Evolutionary conservation across 148 eudicot genomes (phyloP).

Genomic region (Fagopyrum esculentum): DNA sequence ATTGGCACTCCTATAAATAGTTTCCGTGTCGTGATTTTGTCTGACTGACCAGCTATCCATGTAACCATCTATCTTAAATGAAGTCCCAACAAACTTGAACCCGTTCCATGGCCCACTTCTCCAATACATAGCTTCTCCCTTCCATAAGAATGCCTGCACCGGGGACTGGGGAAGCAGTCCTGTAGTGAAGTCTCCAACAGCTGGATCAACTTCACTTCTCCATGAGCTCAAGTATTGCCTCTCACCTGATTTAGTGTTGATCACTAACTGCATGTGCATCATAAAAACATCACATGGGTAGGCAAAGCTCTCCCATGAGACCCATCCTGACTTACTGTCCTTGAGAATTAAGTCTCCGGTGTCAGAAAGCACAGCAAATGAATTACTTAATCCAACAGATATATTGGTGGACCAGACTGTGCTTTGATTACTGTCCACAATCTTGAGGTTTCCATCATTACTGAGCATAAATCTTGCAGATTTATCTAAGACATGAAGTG

Average conservation of each 20-base stretch:
- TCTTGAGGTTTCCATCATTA: slow-evolving; percentile 27
- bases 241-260: not conserved
- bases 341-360: slow-evolving; percentile 31
- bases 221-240: slow-evolving; percentile 24
- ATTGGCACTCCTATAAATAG: not conserved
- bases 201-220: slow-evolving; percentile 37
- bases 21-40: slow-evolving; percentile 17
- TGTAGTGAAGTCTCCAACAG: slow-evolving; percentile 28
- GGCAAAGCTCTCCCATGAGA: slow-evolving; percentile 33
- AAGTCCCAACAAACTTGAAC: slow-evolving; percentile 21
- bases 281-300: slow-evolving; percentile 27
- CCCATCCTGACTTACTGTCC: not conserved
- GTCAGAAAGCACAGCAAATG: slow-evolving; percentile 26
- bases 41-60: not conserved
- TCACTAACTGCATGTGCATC: slow-evolving; percentile 20
- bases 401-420: slow-evolving; percentile 35
- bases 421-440: slow-evolving; percentile 22
- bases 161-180: slow-evolving; percentile 15
- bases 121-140: slow-evolving; percentile 24
- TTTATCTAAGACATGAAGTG: slow-evolving; percentile 21
- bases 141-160: slow-evolving; percentile 29
- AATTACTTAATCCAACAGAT: not conserved
- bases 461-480: slow-evolving; percentile 25
- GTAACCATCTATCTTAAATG: not conserved
- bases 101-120: slow-evolving; percentile 43